These are phyloP conservation scores for Hippophae gyantsensis DNA, from an alignment of 306 rosid genomes.

Conservation along the genomic window DNA sequence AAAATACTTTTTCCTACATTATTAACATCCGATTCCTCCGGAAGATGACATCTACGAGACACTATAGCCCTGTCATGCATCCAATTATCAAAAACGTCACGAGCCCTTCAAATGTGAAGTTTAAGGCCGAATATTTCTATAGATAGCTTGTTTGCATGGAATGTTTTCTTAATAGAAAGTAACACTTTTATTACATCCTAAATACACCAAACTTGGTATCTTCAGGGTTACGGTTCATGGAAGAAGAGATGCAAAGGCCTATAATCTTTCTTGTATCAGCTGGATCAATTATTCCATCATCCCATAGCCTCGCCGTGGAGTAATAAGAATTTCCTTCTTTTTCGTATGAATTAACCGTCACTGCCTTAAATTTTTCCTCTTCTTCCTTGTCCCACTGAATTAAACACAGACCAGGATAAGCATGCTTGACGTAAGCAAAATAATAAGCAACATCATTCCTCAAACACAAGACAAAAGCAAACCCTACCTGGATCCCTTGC, in stretches of 20 bases:
- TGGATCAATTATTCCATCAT: constrained; percentile 91
- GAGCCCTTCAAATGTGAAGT: too few relatives aligned
- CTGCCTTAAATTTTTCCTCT: constrained; percentile 68
- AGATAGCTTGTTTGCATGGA: too few relatives aligned
- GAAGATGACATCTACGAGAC: too few relatives aligned
- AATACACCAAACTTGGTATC: constrained; percentile 83
- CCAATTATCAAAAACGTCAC: too few relatives aligned
- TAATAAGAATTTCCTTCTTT: constrained; percentile 81
- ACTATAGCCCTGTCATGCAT: too few relatives aligned
- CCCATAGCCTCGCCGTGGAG: constrained; percentile 95
- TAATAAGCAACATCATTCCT: not conserved
- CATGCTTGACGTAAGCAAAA: not conserved
- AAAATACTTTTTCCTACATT: too few relatives aligned
- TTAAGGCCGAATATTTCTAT: too few relatives aligned
- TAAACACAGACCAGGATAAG: constrained; percentile 1
- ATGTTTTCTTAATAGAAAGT: not conserved
- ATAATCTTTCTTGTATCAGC: constrained; percentile 82
- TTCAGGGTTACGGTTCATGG: constrained; percentile 51
- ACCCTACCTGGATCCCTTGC: constrained; percentile 75
- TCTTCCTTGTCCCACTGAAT: constrained; percentile 81
- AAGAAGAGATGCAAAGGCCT: constrained; percentile 73
- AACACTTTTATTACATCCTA: constrained; percentile 48
- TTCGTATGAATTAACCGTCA: constrained; percentile 74
- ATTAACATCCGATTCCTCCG: too few relatives aligned
- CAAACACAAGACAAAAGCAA: not conserved